Evolutionary conservation across 75 land plant species (phyloP).

Genomic region (Cupressus sempervirens): DNA sequence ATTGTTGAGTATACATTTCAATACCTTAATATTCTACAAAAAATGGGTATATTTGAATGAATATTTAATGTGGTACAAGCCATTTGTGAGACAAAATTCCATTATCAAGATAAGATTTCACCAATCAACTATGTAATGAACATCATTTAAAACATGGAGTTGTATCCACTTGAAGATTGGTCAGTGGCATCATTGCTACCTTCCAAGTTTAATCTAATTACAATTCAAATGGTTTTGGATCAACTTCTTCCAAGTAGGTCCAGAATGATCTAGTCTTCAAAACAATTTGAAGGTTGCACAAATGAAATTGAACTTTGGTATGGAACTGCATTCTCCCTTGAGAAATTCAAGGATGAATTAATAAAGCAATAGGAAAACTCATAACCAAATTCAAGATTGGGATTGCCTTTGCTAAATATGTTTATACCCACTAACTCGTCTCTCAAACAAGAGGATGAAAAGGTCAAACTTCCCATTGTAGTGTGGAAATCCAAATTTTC

Average conservation of each 20-base stretch:
- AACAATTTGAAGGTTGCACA: constrained; percentile 70
- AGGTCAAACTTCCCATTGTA: constrained; percentile 52
- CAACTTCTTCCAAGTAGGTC: constrained; percentile 67
- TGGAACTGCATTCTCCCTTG: constrained; percentile 69
- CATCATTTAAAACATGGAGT: too few species aligned
- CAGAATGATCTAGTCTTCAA: constrained; percentile 92
- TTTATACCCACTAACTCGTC: constrained; percentile 83
- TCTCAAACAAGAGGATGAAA: constrained; percentile 46
- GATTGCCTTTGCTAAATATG: constrained; percentile 69
- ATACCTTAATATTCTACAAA: too few species aligned
- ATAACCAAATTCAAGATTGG: constrained; percentile 51
- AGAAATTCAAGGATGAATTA: constrained; percentile 40
- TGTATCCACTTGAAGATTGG: constrained; percentile 92
- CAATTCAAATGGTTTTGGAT: constrained; percentile 47
- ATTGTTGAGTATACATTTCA: too few species aligned
- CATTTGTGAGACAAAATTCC: too few species aligned
- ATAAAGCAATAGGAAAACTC: constrained; percentile 72
- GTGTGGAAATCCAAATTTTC: constrained; percentile 63
- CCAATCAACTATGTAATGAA: too few species aligned
- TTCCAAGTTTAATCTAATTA: constrained; percentile 43
- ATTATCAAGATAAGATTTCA: too few species aligned
- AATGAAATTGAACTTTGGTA: constrained; percentile 86
- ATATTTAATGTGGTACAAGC: too few species aligned
- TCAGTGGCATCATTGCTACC: constrained; percentile 72
- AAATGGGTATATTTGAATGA: too few species aligned